Conservation (phyloP, 2,329 filamentous ascomycete species). For the Pseudogymnoascus sp. region DNA sequence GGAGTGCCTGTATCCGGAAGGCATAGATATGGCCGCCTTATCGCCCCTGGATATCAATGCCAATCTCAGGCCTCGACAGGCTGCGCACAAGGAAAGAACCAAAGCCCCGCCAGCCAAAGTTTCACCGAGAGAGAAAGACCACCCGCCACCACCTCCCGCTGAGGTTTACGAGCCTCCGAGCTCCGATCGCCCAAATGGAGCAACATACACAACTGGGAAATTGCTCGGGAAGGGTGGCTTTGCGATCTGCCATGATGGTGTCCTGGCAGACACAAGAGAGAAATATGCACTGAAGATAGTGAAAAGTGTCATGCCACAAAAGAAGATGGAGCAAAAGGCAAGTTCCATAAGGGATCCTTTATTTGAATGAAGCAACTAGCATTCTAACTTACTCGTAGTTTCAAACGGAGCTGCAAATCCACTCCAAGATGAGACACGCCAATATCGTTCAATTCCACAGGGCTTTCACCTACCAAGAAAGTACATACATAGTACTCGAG, state of each 20-base stretch:
- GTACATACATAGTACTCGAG: slow-evolving; percentile 90
- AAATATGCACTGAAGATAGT: slow-evolving; percentile 76
- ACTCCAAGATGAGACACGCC: slow-evolving; percentile 93
- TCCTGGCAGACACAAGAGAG: slow-evolving; percentile 59
- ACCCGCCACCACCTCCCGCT: slow-evolving; percentile 57
- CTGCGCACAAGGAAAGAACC: slow-evolving; percentile 41
- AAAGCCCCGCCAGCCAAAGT: slow-evolving; percentile 45
- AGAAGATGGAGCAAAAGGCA: slow-evolving; percentile 76
- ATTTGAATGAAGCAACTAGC: neutral
- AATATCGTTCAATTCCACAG: slow-evolving; percentile 95
- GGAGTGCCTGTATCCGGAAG: slow-evolving; percentile 33
- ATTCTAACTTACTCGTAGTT: slow-evolving; percentile 41
- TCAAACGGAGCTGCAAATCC: slow-evolving; percentile 86
- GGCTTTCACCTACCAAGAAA: slow-evolving; percentile 82
- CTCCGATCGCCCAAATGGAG: slow-evolving; percentile 61
- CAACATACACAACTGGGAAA: slow-evolving; percentile 67
- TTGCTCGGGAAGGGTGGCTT: slow-evolving; percentile 77
- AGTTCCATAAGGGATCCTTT: slow-evolving; percentile 13
- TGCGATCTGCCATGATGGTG: slow-evolving; percentile 72
- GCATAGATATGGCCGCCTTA: slow-evolving; percentile 55
- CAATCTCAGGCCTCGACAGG: slow-evolving; percentile 42
- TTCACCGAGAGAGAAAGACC: slow-evolving; percentile 50
- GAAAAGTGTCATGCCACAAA: slow-evolving; percentile 72
- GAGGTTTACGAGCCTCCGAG: slow-evolving; percentile 59
- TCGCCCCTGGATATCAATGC: slow-evolving; percentile 60